Evolutionary conservation across 306 rosid genomes (phyloP).

Genomic region (Neltuma alba): DNA sequence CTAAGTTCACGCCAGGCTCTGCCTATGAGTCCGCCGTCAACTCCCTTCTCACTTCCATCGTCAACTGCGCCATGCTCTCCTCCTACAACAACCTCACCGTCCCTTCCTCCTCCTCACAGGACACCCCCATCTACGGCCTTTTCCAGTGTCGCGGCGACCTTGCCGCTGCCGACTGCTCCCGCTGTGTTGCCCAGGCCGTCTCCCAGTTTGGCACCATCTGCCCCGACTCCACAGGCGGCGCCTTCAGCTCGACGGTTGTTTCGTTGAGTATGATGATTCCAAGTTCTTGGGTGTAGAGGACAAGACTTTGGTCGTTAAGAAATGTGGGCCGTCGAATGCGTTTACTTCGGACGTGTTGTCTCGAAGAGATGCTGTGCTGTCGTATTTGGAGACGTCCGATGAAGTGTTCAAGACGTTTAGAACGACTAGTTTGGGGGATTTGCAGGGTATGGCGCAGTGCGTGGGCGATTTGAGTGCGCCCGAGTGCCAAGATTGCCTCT

Average conservation of each 20-base stretch:
- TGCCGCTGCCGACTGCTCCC: slow-evolving; percentile 56
- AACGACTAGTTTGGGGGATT: slow-evolving; percentile 38
- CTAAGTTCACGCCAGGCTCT: slow-evolving; percentile 59
- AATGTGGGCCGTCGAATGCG: slow-evolving; percentile 72
- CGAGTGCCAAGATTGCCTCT: slow-evolving; percentile 84
- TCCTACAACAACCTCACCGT: slow-evolving; percentile 76
- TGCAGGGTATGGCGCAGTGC: slow-evolving; percentile 77
- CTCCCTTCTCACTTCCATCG: slow-evolving; percentile 71
- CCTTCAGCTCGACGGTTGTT: slow-evolving; percentile 88
- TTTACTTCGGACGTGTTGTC: slow-evolving; percentile 56
- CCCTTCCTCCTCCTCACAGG: slow-evolving; percentile 28
- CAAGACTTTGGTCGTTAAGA: slow-evolving; percentile 70
- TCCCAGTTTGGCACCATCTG: slow-evolving; percentile 71
- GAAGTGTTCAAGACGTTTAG: slow-evolving; percentile 47
- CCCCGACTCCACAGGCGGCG: slow-evolving; percentile 67
- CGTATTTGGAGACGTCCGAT: slow-evolving; percentile 46
- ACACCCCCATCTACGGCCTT: slow-evolving; percentile 67
- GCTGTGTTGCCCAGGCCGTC: slow-evolving; percentile 62
- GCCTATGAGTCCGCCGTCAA: slow-evolving; percentile 60
- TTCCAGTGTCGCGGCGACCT: slow-evolving; percentile 95
- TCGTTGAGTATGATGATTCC: slow-evolving; percentile 73
- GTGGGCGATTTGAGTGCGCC: slow-evolving; percentile 74
- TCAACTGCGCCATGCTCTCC: slow-evolving; percentile 66
- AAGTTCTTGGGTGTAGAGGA: slow-evolving; percentile 83
- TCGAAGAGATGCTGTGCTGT: slow-evolving; percentile 59